These are phyloP conservation scores for Ceratocystis smalleyi DNA, from an alignment of 2,329 filamentous ascomycete genomes.

Conservation along the genomic window DNA sequence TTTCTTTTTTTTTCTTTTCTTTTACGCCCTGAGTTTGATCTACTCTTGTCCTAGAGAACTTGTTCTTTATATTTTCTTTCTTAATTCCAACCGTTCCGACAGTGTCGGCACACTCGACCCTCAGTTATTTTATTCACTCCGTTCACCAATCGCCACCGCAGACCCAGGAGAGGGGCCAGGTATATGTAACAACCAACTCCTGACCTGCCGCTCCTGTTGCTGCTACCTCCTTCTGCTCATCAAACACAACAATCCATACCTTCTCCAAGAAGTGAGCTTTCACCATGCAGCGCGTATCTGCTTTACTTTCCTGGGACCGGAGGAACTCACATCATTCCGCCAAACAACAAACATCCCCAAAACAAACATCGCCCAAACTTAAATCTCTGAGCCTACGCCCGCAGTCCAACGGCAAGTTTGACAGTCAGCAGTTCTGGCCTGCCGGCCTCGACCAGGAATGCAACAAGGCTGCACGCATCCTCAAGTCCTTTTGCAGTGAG, in stretches of 20 bases:
- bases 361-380: slow-evolving; percentile 8
- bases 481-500: slow-evolving; percentile 80
- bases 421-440: slow-evolving; percentile 61
- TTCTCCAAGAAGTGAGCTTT: not conserved
- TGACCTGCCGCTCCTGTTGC: not conserved
- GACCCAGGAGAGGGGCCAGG: not conserved
- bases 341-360: slow-evolving; percentile 14
- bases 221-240: not conserved
- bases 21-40: not conserved
- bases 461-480: slow-evolving; percentile 77
- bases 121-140: not conserved
- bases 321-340: slow-evolving; percentile 17
- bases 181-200: not conserved
- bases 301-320: slow-evolving; percentile 18
- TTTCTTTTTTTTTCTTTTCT: not conserved
- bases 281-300: slow-evolving; percentile 19
- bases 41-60: not conserved
- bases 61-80: not conserved
- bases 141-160: not conserved
- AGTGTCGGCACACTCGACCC: not conserved
- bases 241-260: not conserved
- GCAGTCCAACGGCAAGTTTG: slow-evolving; percentile 16
- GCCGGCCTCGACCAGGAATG: slow-evolving; percentile 74
- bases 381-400: slow-evolving; percentile 12
- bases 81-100: not conserved